A percentile compares a stretch with the other conserved stretches of the same genome.
Evolutionary conservation across 768 basidiomycete genomes (phyloP).

Genomic region (Collybiopsis luxurians): DNA sequence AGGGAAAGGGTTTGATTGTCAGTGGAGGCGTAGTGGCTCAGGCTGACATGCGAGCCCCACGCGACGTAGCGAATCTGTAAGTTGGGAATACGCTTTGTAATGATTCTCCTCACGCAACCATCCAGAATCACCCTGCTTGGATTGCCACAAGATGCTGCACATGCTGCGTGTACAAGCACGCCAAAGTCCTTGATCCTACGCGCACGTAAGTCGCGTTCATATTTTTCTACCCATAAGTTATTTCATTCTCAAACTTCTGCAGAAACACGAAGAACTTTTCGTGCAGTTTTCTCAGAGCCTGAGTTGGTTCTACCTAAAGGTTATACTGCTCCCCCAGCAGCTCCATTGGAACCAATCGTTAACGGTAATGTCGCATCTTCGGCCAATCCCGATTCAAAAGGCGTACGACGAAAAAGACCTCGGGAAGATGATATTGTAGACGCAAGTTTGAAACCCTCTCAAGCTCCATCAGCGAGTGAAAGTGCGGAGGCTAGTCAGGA

Average conservation of each 20-base stretch:
- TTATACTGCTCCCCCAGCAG: not conserved
- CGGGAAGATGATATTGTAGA: constrained; percentile 15
- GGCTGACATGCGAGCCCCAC: constrained; percentile 65
- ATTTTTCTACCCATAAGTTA: no score
- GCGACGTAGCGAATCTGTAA: constrained; percentile 76
- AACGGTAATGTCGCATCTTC: no score
- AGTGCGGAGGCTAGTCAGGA: not conserved
- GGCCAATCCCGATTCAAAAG: no score
- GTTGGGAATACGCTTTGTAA: constrained; percentile 18
- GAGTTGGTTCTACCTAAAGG: constrained; percentile 53
- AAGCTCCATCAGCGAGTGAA: not conserved
- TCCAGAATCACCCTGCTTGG: constrained; percentile 64
- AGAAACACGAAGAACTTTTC: constrained; percentile 83
- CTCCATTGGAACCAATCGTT: not conserved
- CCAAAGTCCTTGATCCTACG: constrained; percentile 70
- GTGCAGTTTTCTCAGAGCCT: constrained; percentile 77
- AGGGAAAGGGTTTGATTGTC: constrained; percentile 73
- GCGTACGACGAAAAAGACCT: constrained; percentile 17
- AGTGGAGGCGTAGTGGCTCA: constrained; percentile 64
- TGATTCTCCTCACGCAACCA: not conserved
- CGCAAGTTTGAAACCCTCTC: not conserved
- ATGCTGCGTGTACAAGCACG: constrained; percentile 54
- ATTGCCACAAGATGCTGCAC: constrained; percentile 65
- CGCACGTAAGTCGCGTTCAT: constrained; percentile 54
- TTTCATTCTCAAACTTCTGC: no score